Base-by-base conservation (phyloP, 2,329 filamentous ascomycete genomes). In the Rhynchosporium graminicola region DNA sequence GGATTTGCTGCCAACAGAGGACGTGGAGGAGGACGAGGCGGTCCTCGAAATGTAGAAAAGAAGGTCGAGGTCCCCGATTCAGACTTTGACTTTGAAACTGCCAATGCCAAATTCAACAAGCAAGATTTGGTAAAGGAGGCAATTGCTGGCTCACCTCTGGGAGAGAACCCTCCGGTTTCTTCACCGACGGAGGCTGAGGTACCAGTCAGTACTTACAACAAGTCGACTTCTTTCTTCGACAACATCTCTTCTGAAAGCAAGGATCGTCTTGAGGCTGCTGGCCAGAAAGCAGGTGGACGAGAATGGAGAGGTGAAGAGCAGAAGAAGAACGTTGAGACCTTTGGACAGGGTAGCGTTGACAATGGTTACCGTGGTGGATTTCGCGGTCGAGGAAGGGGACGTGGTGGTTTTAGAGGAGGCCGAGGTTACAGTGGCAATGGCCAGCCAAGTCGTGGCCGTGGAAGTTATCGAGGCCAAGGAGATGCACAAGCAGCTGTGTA, bases 221-320 rank as follows among this genome's bases (percentile, higher is more conserved):
- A 92, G 77, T 83, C 87, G 4, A 87, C 80, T 3, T 97, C 92
- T 1, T 99, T 99, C 82, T 99, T 99, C 74, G 95, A 99, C 78
- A 97, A 99, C 76, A 97, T 99, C 67, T 96, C 92, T 0, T 96
- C 91, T 68, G 95, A 99, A 75, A 84, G 91, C 65, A 96, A 90
- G 76, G 95, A 99, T 68, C 87, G 95, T 48, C 87, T 91, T 57
- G 91, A 94, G 65, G 87, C 87, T 45, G 83, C 84, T 10, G 83
- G 80, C 47, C 83, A 83, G 4, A 86, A 87, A 74, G 82, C 86
- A n/a, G 88, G 89, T 62, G 92, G 92, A 38, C 87, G 90, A 54
- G 92, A 96, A 75, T 96, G 95, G 87, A 87, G 95, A 59, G 89
- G 87, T 45, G 92, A 98, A 76, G 95, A 98, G 75, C 91, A 96